Conservation (phyloP, 179 eudicot species). For the Beta macrorhiza region DNA sequence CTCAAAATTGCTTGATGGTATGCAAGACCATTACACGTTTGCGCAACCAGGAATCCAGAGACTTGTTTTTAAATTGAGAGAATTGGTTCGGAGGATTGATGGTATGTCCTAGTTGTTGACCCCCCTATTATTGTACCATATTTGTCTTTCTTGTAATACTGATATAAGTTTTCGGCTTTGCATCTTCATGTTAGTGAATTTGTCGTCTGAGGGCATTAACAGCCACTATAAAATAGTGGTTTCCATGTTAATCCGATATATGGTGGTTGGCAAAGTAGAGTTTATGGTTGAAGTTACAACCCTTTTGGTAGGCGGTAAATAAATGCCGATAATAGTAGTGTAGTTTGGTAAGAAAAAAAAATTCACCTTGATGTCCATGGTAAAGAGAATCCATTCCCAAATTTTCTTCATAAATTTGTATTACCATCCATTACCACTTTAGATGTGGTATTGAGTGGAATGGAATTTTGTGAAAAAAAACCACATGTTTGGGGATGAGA, state of each 20-base stretch:
- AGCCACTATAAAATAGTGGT: background rate
- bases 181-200: background rate
- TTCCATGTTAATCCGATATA: background rate
- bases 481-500: too few relatives aligned
- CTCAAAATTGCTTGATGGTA: constrained; percentile 88
- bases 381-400: too few relatives aligned
- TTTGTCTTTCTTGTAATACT: background rate
- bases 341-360: too few relatives aligned
- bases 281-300: background rate
- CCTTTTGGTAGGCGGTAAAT: too few relatives aligned
- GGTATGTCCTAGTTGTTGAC: constrained; percentile 40
- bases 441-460: too few relatives aligned
- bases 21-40: constrained; percentile 99
- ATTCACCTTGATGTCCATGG: too few relatives aligned
- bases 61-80: constrained; percentile 95
- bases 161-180: background rate
- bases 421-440: too few relatives aligned
- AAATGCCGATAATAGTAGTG: too few relatives aligned
- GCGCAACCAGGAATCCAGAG: constrained; percentile 99
- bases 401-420: too few relatives aligned
- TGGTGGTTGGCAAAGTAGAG: background rate
- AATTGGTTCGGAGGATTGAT: constrained; percentile 83
- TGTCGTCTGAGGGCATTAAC: background rate
- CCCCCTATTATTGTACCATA: background rate
- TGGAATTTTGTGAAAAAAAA: too few relatives aligned